Evolutionary conservation across 106 monocot genomes (phyloP), one percentile per base, ranked within the genome.

Genomic region (Allium fistulosum): DNA sequence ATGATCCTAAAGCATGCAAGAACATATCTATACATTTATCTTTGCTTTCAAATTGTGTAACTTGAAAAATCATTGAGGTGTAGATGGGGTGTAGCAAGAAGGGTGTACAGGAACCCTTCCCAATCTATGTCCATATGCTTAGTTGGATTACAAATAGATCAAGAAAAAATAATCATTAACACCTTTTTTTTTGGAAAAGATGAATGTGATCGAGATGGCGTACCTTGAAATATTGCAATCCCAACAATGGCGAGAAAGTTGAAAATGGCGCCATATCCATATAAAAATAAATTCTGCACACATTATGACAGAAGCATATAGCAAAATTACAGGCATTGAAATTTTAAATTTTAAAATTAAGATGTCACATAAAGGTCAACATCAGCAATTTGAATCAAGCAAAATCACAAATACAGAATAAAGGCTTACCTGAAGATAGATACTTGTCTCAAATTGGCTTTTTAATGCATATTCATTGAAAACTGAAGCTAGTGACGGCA

Each of bases 191-290:
- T 2, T 45, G 9, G 15, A 53, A 37, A 37, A 14, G 28, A 71
- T 59, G 18, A 59, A 59, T 17, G 2, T 17, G 59, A 15, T 55
- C 7, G 3, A 55, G 53, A 55, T 55, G 53, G 18, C 55, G 17
- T 78, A 92, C 96, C 96, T 86, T 96, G 81, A 62, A 86, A 81
- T 26, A 92, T 52, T 28, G 80, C 86, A 76, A 75, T 88, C 59
- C 78, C 96, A 75, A 92, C 15, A 47, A 96, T 96, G 16, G 74
- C 91, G 72, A 96, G 83, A 59, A 96, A 92, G 78, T 96, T 96
- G 80, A 96, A 96, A 37, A 96, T 82, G 57, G 96, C 96, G 74
- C 96, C 96, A 88, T 96, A 96, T n/a, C 96, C 96, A 76, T 96
- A 96, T 57, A 96, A 74, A 72, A 96, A 96, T 68, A 96, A 73